Evolutionary conservation across 1,284 basidiomycete genomes (phyloP), one percentile per base, ranked within the genome.

Genomic region (Hypsizygus ulmarius): DNA sequence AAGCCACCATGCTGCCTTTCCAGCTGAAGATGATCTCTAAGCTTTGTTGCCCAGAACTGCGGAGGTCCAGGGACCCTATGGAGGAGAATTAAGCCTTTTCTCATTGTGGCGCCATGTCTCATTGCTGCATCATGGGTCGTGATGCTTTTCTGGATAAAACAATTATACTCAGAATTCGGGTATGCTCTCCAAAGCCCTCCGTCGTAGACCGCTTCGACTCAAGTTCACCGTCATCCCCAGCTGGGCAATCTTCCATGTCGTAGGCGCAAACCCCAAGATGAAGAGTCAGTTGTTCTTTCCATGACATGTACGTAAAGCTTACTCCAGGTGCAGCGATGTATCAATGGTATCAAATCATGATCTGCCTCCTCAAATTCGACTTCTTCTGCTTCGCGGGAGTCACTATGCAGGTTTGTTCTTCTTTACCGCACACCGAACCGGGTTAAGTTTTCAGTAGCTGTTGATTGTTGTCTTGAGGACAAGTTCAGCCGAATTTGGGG

Each of bases 371-470:
- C 58, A 91, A 91, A 63, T 90, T 93, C 61, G 89, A 92, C 64
- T 92, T 91, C 66, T 91, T 91, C 70, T 83, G 79, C 65, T 91
- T 92, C 62, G 76, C 78, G 27, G 89, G 84, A n/a, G 85, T 91
- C 30, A 90, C 87, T 5, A 90, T 91, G 77, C 90, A 92, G 79
- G 88, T 81, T 52, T 49, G 69, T 49, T 39, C 9, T 3, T 14
- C 21, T 25, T 42, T n/a, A 21, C 28, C 15, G 12, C 11, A 4
- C 32, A 12, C 9, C 4, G 15, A 15, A 12, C 32, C 10, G 7
- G 5, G 11, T 16, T 40, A n/a, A 18, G 10, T 8, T 4, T 19
- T 12, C 3, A 11, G 28, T 27, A 88, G 85, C 75, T 89, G 30
- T 77, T 89, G 47, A 89, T 90, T 56, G 67, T 93, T 10, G 90